Conservation (phyloP, 2,329 filamentous ascomycete species). For the Aspergillus tanneri region DNA sequence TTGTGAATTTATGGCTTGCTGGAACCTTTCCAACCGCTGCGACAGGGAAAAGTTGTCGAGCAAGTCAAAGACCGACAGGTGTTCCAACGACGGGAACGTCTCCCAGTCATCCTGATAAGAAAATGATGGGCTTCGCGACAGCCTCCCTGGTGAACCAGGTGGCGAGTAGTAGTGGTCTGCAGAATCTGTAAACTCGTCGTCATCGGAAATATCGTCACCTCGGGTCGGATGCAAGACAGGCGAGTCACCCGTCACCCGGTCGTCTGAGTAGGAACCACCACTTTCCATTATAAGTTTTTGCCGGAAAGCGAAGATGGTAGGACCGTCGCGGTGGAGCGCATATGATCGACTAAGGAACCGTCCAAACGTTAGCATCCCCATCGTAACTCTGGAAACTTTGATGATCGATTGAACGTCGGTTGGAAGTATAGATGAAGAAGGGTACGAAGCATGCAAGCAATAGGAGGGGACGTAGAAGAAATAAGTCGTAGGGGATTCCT, state of each 20-base stretch:
- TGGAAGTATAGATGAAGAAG: no score
- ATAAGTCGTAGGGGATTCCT: no score
- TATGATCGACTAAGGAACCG: conserved; percentile 41
- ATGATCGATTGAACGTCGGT: no score
- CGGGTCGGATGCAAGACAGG: conserved; percentile 24
- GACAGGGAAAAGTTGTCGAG: conserved; percentile 89
- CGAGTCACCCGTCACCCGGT: conserved; percentile 20
- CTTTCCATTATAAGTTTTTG: conserved; percentile 38
- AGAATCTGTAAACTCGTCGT: conserved; percentile 26
- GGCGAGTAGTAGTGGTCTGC: conserved; percentile 33
- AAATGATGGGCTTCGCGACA: conserved; percentile 77
- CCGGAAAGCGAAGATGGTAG: conserved; percentile 39
- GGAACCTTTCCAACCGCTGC: conserved; percentile 86
- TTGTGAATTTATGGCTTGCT: conserved; percentile 76
- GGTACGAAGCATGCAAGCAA: no score
- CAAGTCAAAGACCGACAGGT: conserved; percentile 86
- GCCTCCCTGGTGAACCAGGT: conserved; percentile 32
- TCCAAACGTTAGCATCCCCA: conserved; percentile 40
- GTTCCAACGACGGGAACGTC: conserved; percentile 80
- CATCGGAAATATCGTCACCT: conserved; percentile 29
- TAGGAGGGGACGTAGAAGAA: no score
- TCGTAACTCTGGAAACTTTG: conserved; percentile 15
- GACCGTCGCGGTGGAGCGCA: conserved; percentile 33
- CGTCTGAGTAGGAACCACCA: conserved; percentile 19
- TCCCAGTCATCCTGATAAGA: conserved; percentile 91